Conservation (phyloP, 2,329 filamentous ascomycete genomes). For the Diaporthe australafricana region DNA sequence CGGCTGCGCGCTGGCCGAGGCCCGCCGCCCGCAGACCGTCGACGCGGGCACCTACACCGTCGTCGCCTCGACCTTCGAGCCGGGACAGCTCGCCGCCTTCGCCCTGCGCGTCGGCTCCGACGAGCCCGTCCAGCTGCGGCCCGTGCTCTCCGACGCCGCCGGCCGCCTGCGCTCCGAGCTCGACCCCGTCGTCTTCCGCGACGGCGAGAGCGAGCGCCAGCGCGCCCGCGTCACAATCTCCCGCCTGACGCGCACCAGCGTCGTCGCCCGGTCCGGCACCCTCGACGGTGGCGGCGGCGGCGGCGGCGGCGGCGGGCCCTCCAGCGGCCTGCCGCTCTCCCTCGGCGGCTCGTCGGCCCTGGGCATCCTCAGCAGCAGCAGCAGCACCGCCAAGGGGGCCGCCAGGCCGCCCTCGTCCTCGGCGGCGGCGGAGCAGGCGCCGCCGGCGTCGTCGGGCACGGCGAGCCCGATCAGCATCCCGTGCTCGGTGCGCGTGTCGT, state of each 20-base stretch:
- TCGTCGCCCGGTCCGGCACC: constrained; percentile 55
- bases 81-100: constrained; percentile 80
- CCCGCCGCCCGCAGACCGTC: constrained; percentile 54
- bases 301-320: not conserved
- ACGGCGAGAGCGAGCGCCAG: constrained; percentile 57
- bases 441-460: constrained; percentile 39
- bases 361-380: constrained; percentile 39
- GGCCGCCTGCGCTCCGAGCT: constrained; percentile 76
- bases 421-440: not conserved
- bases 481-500: constrained; percentile 71
- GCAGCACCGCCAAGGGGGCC: constrained; percentile 48
- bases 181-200: constrained; percentile 40
- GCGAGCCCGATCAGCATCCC: constrained; percentile 38
- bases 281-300: constrained; percentile 20
- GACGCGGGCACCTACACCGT: constrained; percentile 84
- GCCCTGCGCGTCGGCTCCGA: constrained; percentile 79
- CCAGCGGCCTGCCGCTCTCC: not conserved
- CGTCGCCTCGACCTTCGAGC: constrained; percentile 91
- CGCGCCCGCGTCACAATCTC: constrained; percentile 53
- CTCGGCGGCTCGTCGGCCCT: constrained; percentile 15
- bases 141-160: constrained; percentile 78
- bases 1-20: constrained; percentile 78
- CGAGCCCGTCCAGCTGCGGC: constrained; percentile 64
- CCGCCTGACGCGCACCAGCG: constrained; percentile 70
- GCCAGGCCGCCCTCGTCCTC: constrained; percentile 40